phyloP scores from a whole-genome alignment of 352 stramenopile species.

The Globisporangium perplexum region DNA sequence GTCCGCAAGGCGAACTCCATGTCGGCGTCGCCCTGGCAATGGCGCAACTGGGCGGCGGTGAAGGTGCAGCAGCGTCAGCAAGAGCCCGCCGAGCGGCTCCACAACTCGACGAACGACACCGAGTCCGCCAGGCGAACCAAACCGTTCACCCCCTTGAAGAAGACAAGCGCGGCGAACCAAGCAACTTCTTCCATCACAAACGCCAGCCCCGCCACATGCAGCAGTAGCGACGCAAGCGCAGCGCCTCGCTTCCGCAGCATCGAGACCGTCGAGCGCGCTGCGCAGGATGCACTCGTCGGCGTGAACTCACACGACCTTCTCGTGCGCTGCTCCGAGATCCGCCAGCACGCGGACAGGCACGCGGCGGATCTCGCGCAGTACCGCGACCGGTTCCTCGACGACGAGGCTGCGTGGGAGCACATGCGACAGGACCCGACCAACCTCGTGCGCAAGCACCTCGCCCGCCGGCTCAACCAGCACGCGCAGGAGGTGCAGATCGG shows the following conservation, averaged over 20 bases:
- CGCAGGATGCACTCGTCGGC: conserved; percentile 28
- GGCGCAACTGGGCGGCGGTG: conserved; percentile 54
- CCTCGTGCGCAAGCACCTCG: conserved; percentile 49
- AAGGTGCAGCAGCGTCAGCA: conserved; percentile 11
- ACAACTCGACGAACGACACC: not conserved
- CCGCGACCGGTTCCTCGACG: conserved; percentile 47
- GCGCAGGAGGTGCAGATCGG: conserved; percentile 61
- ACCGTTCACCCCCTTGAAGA: not conserved
- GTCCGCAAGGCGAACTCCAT: conserved; percentile 14
- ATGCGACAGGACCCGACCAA: conserved; percentile 72
- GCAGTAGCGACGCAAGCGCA: not conserved
- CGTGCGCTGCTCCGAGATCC: conserved; percentile 56
- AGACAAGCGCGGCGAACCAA: not conserved
- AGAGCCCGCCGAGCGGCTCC: not conserved
- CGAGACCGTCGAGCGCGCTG: conserved; percentile 58
- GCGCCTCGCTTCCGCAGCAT: conserved; percentile 32
- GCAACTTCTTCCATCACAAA: not conserved
- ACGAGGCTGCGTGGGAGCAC: conserved; percentile 50
- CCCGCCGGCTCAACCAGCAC: conserved; percentile 39
- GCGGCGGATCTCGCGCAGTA: conserved; percentile 32
- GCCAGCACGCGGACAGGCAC: conserved; percentile 42
- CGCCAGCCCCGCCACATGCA: too few species aligned
- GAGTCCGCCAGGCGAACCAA: not conserved
- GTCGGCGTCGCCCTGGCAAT: conserved; percentile 55
- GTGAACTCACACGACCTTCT: conserved; percentile 77